A percentile compares a stretch with the other conserved stretches of the same genome.
phyloP scores from a whole-genome alignment of 768 basidiomycete species.

The Mycena polygramma region DNA sequence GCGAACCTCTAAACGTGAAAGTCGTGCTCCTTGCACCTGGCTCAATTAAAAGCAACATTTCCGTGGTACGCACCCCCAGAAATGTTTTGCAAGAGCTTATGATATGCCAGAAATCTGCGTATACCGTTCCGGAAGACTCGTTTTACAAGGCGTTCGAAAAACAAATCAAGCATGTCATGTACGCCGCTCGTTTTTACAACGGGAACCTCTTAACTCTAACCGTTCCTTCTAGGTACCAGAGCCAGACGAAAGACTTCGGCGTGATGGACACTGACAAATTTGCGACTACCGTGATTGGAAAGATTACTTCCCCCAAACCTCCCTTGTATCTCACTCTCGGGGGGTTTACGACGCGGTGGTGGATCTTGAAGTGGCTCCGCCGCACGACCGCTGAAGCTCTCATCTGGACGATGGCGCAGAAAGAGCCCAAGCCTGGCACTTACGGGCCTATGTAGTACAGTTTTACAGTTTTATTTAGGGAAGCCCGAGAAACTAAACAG shows the following conservation, averaged over 20 bases:
- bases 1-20: constrained; percentile 44
- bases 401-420: constrained; percentile 15
- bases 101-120: constrained; percentile 23
- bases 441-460: constrained; percentile 24
- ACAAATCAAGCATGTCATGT: constrained; percentile 31
- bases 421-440: constrained; percentile 27
- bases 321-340: constrained; percentile 27
- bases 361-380: constrained; percentile 24
- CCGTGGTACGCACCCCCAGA: constrained; percentile 17
- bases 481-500: no score
- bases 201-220: not conserved
- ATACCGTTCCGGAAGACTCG: constrained; percentile 26
- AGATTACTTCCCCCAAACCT: constrained; percentile 14
- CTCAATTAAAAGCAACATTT: constrained; percentile 38
- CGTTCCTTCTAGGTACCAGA: constrained; percentile 19
- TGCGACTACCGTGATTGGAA: constrained; percentile 14
- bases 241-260: constrained; percentile 28
- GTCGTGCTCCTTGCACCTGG: constrained; percentile 49
- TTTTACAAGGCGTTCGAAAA: constrained; percentile 27
- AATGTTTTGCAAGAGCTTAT: not conserved
- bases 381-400: constrained; percentile 18
- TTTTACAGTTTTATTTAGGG: not conserved
- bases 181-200: not conserved
- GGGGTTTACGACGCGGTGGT: constrained; percentile 18
- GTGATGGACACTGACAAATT: constrained; percentile 32